Base-by-base conservation (phyloP, 345 rosid species). In the Draba incana region DNA sequence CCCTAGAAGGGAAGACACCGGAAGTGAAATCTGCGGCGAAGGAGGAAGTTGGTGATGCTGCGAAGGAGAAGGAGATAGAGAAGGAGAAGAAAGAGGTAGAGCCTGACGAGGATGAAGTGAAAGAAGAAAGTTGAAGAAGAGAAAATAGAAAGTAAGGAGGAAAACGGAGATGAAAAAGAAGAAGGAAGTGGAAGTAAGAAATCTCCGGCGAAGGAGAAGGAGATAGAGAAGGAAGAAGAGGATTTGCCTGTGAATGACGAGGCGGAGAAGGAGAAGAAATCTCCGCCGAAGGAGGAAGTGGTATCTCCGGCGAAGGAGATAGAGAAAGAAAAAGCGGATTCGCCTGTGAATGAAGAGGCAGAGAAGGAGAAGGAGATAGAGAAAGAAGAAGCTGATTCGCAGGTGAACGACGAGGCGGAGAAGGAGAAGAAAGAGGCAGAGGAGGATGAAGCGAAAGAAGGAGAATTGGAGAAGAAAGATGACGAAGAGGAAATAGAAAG, bases 1-100 rank as follows among this genome's bases (percentile, higher is more conserved):
- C 87, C 88, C 82, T 87, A 84, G 86, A 78, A n/a, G 93, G 75
- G 68, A 83, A 79, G 66, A 87, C 60, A 39, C 70, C 79, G 39
- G 81, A 77, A 57, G 79, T 66, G 44, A 72, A 76, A 55, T 78
- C 85, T 50, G 77, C 90, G 20, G 62, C 49, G 10, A 53, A 70
- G 66, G 75, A 50, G 0, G 65, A 73, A 46, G 69, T 15, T 39
- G 68, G 57, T 15, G 73, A 38, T 25, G n/a, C 11, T 0, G 8
- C 37, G 57, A 37, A 77, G 46, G 63, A n/a, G n/a, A n/a, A n/a
- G n/a, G n/a, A n/a, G n/a, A n/a, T n/a, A n/a, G n/a, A n/a, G n/a
- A n/a, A n/a, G n/a, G n/a, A 53, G 57, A 70, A 61, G 67, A 55
- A 49, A 13, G 55, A 49, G 14, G n/a, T 68, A 35, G 78, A 65